Conservation (phyloP, 805 yeast species). For the Wickerhamomyces rabaulensis region DNA sequence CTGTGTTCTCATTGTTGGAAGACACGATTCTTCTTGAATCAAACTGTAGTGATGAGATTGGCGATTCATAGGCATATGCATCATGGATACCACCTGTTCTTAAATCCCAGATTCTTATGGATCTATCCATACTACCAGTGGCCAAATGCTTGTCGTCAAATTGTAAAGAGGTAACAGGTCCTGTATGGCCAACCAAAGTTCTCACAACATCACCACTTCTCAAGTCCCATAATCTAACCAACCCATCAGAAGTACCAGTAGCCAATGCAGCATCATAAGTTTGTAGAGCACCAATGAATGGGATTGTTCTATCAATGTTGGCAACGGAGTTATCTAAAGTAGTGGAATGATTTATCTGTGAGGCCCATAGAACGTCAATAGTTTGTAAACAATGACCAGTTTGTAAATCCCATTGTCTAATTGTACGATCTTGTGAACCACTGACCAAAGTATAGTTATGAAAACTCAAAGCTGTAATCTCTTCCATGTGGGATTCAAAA, state of each 20-base stretch:
- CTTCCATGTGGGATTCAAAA: conserved; percentile 63
- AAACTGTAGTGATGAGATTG: conserved; percentile 53
- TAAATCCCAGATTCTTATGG: conserved; percentile 68
- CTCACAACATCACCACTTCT: conserved; percentile 63
- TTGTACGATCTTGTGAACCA: conserved; percentile 67
- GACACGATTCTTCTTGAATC: conserved; percentile 52
- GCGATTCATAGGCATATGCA: conserved; percentile 55
- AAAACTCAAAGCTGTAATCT: conserved; percentile 56
- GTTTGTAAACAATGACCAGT: conserved; percentile 67
- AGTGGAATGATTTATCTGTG: conserved; percentile 25
- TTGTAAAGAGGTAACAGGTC: conserved; percentile 60
- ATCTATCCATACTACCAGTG: conserved; percentile 60
- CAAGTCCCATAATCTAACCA: conserved; percentile 72
- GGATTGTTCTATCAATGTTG: conserved; percentile 19
- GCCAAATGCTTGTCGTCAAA: conserved; percentile 62
- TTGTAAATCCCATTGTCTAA: conserved; percentile 69
- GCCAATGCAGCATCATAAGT: conserved; percentile 74
- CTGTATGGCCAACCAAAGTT: conserved; percentile 61
- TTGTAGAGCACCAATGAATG: conserved; percentile 62
- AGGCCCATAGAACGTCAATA: conserved; percentile 62
- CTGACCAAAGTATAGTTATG: conserved; percentile 51
- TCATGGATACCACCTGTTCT: conserved; percentile 59
- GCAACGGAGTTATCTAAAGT: conserved; percentile 8
- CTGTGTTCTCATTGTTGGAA: conserved; percentile 43
- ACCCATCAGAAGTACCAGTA: conserved; percentile 72